Evolutionary conservation across 495 filamentous ascomycete species (phyloP), one percentile per base, ranked within the genome.

Genomic region (Trichocladium antarcticum): DNA sequence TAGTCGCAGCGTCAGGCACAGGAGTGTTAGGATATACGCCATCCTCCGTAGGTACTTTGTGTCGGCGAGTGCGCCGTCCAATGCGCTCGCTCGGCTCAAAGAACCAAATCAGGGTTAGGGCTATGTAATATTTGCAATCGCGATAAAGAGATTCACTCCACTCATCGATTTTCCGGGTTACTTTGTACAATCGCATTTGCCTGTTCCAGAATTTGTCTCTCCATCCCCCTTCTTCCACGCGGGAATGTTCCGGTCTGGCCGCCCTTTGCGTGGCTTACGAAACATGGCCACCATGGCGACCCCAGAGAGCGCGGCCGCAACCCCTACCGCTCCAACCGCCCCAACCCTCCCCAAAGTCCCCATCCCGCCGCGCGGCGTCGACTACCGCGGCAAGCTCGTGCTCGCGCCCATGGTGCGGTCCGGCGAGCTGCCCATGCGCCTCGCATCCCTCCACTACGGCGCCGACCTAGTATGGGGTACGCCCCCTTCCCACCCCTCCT

Each of bases 401-500:
- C 82, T 99, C 28, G 92, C 92, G 20, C 92, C 92, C 34, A 98
- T 98, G 92, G 92, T 98, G 20, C 82, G 92, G 32, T 89, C 85
- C 21, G 93, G 93, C 55, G 92, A 99, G 69, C 72, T 96, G 15
- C 93, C 93, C 5, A 88, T 84, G 8, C 81, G 92, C 14, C 76
- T 98, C 1, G 62, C 89, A 4, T 84, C 92, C 6, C 77, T 98
- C 16, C 82, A 93, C 57, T 97, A 98, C 62, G 92, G 92, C 39
- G 93, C 93, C 37, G 92, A 97, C 62, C 76, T 97, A 12, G 92
- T 97, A 49, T 98, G 90, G 92, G 90, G 84, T 81, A 54, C 37
- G 64, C 64, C 17, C 44, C 12, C 36, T 44, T 52, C 38, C 28
- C 39, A 36, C 12, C 9, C 21, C n/a, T 21, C 57, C 32, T 45